Conservation (phyloP, 169 alveolate genomes). For the Theileria orientalis region DNA sequence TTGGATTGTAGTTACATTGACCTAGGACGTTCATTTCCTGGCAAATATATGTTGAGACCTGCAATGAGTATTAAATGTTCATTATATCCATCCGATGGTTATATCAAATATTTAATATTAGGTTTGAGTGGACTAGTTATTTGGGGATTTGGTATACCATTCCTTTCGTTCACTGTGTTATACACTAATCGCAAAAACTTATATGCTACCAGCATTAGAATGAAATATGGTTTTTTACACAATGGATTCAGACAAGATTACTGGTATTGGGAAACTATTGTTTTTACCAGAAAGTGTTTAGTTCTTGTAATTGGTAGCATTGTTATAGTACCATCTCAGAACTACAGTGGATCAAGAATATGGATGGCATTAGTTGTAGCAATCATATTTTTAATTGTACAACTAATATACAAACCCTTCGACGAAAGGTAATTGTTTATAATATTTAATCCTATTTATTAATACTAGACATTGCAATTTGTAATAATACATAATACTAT, state of each 20-base stretch:
- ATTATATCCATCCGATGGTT: conserved; percentile 41
- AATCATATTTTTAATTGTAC: conserved; percentile 69
- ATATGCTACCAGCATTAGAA: conserved; percentile 73
- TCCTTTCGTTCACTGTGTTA: conserved; percentile 73
- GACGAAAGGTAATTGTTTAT: conserved; percentile 69
- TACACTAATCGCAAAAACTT: conserved; percentile 71
- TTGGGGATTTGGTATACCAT: conserved; percentile 84
- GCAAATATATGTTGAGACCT: conserved; percentile 74
- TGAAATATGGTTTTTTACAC: conserved; percentile 82
- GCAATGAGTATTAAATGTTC: conserved; percentile 79
- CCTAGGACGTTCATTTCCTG: conserved; percentile 57
- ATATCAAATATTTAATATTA: conserved; percentile 68
- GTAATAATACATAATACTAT: too few species aligned
- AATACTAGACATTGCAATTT: too few species aligned
- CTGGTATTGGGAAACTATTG: conserved; percentile 85
- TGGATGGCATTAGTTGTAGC: conserved; percentile 77
- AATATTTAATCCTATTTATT: neutral
- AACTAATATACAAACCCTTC: conserved; percentile 77
- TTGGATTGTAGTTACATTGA: conserved; percentile 71
- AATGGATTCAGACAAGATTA: conserved; percentile 77
- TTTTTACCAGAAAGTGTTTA: conserved; percentile 75
- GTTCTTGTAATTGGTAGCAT: conserved; percentile 77
- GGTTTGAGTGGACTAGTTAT: conserved; percentile 76
- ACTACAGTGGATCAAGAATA: conserved; percentile 68
- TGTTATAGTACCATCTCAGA: conserved; percentile 71